These are phyloP conservation scores for Jatropha curcas DNA, from an alignment of 345 rosid genomes.

Conservation along the genomic window DNA sequence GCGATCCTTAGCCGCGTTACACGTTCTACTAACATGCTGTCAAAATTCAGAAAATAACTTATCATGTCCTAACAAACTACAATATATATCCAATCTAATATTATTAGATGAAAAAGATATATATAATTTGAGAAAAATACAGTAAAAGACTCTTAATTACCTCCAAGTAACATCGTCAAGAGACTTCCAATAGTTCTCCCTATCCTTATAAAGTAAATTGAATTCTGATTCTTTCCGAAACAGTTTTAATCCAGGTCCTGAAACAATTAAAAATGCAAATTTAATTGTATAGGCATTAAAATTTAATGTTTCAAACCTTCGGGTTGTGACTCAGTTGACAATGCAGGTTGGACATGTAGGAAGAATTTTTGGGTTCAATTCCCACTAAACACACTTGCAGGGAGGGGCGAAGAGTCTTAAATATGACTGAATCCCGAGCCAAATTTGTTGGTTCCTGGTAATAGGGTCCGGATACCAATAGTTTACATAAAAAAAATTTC, in stretches of 20 bases:
- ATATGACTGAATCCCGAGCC: too few relatives aligned
- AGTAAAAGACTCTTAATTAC: slow-evolving; percentile 40
- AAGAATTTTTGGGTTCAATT: too few relatives aligned
- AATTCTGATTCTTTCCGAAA: slow-evolving; percentile 52
- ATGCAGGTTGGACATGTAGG: too few relatives aligned
- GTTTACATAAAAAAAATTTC: too few relatives aligned
- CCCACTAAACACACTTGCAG: too few relatives aligned
- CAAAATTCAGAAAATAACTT: slow-evolving; percentile 11
- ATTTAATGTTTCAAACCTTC: too few relatives aligned
- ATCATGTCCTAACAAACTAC: too few relatives aligned
- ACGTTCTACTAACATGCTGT: slow-evolving; percentile 51
- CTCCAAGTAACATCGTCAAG: slow-evolving; percentile 72
- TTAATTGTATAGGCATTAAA: not conserved
- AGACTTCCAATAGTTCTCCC: slow-evolving; percentile 57
- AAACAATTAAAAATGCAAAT: not conserved
- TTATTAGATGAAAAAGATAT: not conserved
- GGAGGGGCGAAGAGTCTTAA: too few relatives aligned
- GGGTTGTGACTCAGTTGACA: too few relatives aligned
- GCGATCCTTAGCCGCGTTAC: slow-evolving; percentile 68
- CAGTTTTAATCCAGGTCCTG: slow-evolving; percentile 60
- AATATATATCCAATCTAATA: not conserved
- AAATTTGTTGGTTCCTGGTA: too few relatives aligned
- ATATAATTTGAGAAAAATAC: not conserved
- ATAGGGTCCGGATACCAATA: too few relatives aligned
- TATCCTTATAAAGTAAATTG: slow-evolving; percentile 57